Conservation (phyloP, 805 yeast genomes). For the Pichia exigua region DNA sequence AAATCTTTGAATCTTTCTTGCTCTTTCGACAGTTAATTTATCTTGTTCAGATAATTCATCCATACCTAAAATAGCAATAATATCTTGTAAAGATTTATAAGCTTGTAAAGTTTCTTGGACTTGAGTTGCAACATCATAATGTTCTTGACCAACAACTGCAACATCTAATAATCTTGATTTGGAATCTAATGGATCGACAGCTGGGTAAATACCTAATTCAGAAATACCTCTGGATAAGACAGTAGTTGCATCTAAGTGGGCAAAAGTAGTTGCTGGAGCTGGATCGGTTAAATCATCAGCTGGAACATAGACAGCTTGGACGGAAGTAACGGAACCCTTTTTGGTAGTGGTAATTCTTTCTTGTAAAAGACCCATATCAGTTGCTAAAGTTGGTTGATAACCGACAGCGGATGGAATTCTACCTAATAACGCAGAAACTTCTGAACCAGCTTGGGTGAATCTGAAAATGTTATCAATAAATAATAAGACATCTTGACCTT, state of each 20-base stretch:
- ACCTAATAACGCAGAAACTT: slow-evolving; percentile 98
- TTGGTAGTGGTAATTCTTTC: slow-evolving; percentile 99
- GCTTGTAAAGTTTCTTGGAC: slow-evolving; percentile 99
- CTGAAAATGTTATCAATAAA: slow-evolving; percentile 99
- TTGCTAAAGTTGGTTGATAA: slow-evolving; percentile 99
- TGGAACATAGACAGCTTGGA: slow-evolving; percentile 99
- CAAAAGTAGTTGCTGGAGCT: slow-evolving; percentile 99
- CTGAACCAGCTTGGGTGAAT: slow-evolving; percentile 99
- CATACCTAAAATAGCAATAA: slow-evolving; percentile 99
- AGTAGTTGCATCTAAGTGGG: slow-evolving; percentile 99
- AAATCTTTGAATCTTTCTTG: slow-evolving; percentile 99
- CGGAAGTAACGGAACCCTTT: slow-evolving; percentile 99
- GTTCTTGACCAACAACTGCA: slow-evolving; percentile 97
- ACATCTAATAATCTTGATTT: slow-evolving; percentile 97
- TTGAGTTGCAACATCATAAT: slow-evolving; percentile 87
- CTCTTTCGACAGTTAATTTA: slow-evolving; percentile 99
- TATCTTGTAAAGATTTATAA: slow-evolving; percentile 99
- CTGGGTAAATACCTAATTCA: slow-evolving; percentile 99
- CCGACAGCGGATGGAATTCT: slow-evolving; percentile 99
- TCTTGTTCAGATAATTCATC: slow-evolving; percentile 98
- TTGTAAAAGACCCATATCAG: slow-evolving; percentile 99
- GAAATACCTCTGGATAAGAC: slow-evolving; percentile 99
- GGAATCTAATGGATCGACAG: slow-evolving; percentile 99
- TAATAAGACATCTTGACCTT: slow-evolving; percentile 99
- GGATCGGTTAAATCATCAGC: slow-evolving; percentile 99